Base-by-base conservation (phyloP, 495 filamentous ascomycete genomes). In the Aspergillus panamensis region DNA sequence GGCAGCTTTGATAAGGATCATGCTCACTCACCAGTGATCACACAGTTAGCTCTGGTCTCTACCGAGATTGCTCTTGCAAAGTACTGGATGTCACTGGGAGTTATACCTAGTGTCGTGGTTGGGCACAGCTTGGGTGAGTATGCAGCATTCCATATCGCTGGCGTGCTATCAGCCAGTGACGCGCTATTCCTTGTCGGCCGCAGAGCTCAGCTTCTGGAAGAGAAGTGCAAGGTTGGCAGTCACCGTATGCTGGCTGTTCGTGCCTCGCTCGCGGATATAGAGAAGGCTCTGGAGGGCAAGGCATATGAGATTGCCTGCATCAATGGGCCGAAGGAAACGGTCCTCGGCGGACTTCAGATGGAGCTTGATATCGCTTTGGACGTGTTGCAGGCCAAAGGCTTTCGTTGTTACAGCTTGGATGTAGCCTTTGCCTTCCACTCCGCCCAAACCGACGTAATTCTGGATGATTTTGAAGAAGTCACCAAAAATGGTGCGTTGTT, bases 111-210 rank as follows among this genome's bases (percentile, higher is more conserved):
- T 54, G 84, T 81, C 20, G 88, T 94, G 1, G 72, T 94, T 40
- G 91, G 91, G 39, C 91, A 96, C 73, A 93, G 89, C 66, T 62
- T 85, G 9, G 91, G 91, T 49, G 91, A 96, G 68, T 94, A 92
- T 69, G 89, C 89, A 35, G 91, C 91, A n/a, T 76, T 95, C 1
- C 77, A 89, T 58, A 82, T 85, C 20, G 84, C 89, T 8, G 91
- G 89, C 25, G 87, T 94, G 8, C 71, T 96, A 1, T 88, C 87
- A 14, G 84, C 82, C 25, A 83, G 77, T 61, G 91, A 95, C 66
- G 82, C 86, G 20, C 80, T 96, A 53, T 88, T 84, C 66, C 80
- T 74, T 5, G 68, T 72, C 0, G 71, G 68, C 0, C 14, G 31
- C 1, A 56, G 71, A 2, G 71, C 71, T 1, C 21, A 43, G n/a